A percentile compares a stretch with the other conserved stretches of the same genome.
These are phyloP conservation scores for Globisporangium emineosum DNA, from an alignment of 352 stramenopile species.

Conservation along the genomic window DNA sequence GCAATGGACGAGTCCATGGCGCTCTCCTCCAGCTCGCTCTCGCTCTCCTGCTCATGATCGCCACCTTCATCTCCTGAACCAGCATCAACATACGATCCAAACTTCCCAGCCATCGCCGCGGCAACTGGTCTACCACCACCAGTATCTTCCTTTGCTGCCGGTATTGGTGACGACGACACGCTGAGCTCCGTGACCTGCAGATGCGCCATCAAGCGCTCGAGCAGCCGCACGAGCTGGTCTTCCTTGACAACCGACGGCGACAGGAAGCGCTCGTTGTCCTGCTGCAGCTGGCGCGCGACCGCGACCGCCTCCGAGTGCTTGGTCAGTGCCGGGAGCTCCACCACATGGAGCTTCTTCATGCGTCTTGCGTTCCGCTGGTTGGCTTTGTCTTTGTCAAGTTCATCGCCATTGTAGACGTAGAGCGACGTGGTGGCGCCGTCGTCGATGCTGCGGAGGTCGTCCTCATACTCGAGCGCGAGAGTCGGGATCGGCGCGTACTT, in stretches of 20 bases:
- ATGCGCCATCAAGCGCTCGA: slow-evolving; percentile 63
- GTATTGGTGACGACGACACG: background rate
- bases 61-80: background rate
- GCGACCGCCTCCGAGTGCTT: slow-evolving; percentile 36
- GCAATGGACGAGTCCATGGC: slow-evolving; percentile 38
- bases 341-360: slow-evolving; percentile 66
- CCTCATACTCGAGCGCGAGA: slow-evolving; percentile 80
- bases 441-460: slow-evolving; percentile 37
- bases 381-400: slow-evolving; percentile 4
- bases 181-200: slow-evolving; percentile 22
- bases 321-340: slow-evolving; percentile 69
- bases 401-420: slow-evolving; percentile 43
- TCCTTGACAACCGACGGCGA: slow-evolving; percentile 61
- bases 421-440: slow-evolving; percentile 42
- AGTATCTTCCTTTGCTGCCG: background rate
- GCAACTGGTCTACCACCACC: background rate
- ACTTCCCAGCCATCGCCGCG: background rate
- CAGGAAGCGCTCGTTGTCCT: slow-evolving; percentile 64
- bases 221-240: slow-evolving; percentile 52
- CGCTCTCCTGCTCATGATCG: slow-evolving; percentile 16
- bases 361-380: slow-evolving; percentile 10
- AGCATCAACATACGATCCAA: background rate
- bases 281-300: slow-evolving; percentile 54
- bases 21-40: slow-evolving; percentile 35
- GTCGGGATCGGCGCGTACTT: slow-evolving; percentile 82